phyloP scores from a whole-genome alignment of 2,329 filamentous ascomycete genomes.

The Metarhizium anisopliae region DNA sequence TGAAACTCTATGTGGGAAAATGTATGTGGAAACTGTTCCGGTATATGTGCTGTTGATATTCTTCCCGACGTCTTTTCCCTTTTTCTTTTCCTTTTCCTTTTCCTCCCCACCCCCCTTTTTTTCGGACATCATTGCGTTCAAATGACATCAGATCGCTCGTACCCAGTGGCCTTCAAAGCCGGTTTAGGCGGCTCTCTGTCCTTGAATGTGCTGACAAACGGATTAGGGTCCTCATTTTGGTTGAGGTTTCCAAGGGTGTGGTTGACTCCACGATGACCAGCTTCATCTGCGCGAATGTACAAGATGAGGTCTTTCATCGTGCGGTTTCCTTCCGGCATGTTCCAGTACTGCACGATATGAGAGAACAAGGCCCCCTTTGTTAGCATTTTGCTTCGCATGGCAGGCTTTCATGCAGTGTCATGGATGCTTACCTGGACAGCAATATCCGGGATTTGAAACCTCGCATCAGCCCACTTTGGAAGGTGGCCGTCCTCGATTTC shows the following conservation, averaged over 20 bases:
- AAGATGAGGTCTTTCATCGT: conserved; percentile 81
- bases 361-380: not conserved
- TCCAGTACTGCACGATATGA: conserved; percentile 67
- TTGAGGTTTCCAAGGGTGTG: conserved; percentile 87
- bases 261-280: conserved; percentile 88
- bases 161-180: conserved; percentile 59
- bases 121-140: conserved; percentile 15
- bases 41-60: too few relatives aligned
- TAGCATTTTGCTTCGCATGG: not conserved
- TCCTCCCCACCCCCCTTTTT: too few relatives aligned
- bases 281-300: conserved; percentile 86
- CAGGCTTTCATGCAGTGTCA: not conserved
- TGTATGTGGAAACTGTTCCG: too few relatives aligned
- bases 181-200: conserved; percentile 58
- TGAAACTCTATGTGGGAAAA: too few relatives aligned
- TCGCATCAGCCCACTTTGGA: conserved; percentile 64
- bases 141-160: conserved; percentile 78
- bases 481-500: conserved; percentile 81
- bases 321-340: conserved; percentile 75
- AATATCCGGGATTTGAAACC: conserved; percentile 75
- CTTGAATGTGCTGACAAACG: conserved; percentile 78
- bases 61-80: too few relatives aligned
- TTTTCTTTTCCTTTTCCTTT: too few relatives aligned
- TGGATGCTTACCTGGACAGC: conserved; percentile 49
- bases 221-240: conserved; percentile 81